phyloP scores from a whole-genome alignment of 108 stramenopile genomes.

The Cyclotella baltica region DNA sequence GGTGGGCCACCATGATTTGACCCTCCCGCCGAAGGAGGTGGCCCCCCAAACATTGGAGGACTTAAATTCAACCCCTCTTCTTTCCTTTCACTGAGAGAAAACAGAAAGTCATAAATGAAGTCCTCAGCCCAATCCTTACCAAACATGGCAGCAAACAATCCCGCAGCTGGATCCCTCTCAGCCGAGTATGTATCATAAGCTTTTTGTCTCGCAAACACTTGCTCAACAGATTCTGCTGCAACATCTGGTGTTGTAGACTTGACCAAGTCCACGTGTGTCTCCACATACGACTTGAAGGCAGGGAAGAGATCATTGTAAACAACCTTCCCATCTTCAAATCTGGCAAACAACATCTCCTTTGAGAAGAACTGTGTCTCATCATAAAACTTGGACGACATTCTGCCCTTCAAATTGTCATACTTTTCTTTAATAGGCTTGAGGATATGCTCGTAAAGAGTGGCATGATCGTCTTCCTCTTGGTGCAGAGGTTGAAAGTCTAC shows the following conservation, averaged over 20 bases:
- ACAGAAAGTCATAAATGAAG: constrained; percentile 93
- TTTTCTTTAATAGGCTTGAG: constrained; percentile 87
- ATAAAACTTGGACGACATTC: constrained; percentile 93
- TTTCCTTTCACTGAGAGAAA: constrained; percentile 75
- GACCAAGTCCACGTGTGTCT: constrained; percentile 73
- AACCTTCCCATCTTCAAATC: constrained; percentile 85
- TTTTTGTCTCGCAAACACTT: constrained; percentile 76
- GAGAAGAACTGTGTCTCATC: constrained; percentile 96
- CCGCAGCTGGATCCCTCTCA: constrained; percentile 94
- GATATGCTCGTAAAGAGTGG: constrained; percentile 67
- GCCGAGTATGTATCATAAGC: constrained; percentile 96
- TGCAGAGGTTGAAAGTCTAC: constrained; percentile 96
- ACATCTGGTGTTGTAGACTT: constrained; percentile 34
- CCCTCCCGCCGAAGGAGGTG: constrained; percentile 15
- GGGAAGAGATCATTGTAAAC: constrained; percentile 81
- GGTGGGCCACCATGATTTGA: background rate
- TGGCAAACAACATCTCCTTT: constrained; percentile 91
- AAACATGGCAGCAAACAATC: constrained; percentile 94
- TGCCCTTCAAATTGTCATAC: constrained; percentile 86
- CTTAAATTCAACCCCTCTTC: constrained; percentile 44
- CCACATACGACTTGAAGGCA: constrained; percentile 86
- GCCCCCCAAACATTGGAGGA: constrained; percentile 51
- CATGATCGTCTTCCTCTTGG: constrained; percentile 76
- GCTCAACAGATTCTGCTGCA: constrained; percentile 20
- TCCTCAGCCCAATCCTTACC: constrained; percentile 92